Percentiles rank a stretch among this genome's conserved stretches.
phyloP scores from a whole-genome alignment of 2,329 filamentous ascomycete species.

The Fusarium phyllophilum region DNA sequence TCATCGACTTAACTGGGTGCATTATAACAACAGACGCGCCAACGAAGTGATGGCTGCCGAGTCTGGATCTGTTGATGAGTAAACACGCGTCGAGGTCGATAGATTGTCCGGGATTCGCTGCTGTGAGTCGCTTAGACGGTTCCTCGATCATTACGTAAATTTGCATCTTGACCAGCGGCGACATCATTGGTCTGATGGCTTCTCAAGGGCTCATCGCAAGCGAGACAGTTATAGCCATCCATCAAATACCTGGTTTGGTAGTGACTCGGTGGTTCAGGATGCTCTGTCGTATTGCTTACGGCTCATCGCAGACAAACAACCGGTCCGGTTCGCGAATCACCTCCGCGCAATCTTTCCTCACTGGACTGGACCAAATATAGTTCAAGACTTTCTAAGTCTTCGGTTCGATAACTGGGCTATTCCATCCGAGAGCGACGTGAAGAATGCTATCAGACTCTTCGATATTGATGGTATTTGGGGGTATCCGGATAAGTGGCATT shows the following conservation, averaged over 20 bases:
- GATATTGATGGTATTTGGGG: not conserved
- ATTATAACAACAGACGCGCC: too few relatives aligned
- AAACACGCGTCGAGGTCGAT: too few relatives aligned
- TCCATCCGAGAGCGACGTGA: not conserved
- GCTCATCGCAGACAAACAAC: not conserved
- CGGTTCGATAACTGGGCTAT: not conserved
- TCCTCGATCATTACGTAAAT: too few relatives aligned
- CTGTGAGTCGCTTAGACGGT: too few relatives aligned
- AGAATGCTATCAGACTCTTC: not conserved
- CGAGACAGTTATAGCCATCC: too few relatives aligned
- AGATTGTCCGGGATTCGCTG: too few relatives aligned
- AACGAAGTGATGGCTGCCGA: too few relatives aligned
- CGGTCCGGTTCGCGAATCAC: not conserved
- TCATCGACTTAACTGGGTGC: too few relatives aligned
- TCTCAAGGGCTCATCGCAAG: too few relatives aligned
- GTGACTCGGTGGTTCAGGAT: not conserved
- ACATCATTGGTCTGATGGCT: too few relatives aligned
- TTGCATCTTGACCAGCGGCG: too few relatives aligned
- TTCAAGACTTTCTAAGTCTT: not conserved
- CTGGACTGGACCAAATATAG: not conserved
- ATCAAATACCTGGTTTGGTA: rapidly evolving
- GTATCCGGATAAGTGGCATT: not conserved
- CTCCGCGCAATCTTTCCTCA: rapidly evolving
- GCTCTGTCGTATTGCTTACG: not conserved
- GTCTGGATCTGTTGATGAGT: not conserved